Conservation (phyloP, 106 monocot species). For the Apostasia ramifera region DNA sequence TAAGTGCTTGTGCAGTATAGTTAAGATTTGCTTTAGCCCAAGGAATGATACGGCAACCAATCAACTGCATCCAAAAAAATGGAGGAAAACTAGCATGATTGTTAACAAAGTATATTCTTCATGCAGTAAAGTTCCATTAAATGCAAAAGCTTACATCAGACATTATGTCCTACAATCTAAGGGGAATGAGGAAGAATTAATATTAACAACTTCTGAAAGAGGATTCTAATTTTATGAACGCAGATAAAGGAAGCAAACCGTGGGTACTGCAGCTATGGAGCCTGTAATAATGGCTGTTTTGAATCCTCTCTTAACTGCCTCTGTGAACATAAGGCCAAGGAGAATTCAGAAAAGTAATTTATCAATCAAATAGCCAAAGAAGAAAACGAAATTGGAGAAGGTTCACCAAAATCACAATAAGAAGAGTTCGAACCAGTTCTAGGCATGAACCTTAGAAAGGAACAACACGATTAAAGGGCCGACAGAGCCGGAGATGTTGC, state of each 20-base stretch:
- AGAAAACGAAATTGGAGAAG: too few relatives aligned
- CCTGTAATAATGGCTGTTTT: constrained; percentile 36
- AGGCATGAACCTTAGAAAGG: too few relatives aligned
- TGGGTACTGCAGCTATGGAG: constrained; percentile 42
- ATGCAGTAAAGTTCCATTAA: not conserved
- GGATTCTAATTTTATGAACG: not conserved
- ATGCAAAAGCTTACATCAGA: not conserved
- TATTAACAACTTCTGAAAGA: not conserved
- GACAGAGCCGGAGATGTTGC: too few relatives aligned
- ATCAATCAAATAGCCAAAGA: too few relatives aligned
- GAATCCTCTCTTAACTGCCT: constrained; percentile 35
- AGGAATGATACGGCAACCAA: constrained; percentile 59
- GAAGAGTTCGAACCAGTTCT: too few relatives aligned
- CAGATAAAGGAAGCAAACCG: constrained; percentile 25
- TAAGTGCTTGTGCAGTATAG: constrained; percentile 67
- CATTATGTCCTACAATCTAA: not conserved
- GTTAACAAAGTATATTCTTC: not conserved
- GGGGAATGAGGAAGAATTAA: not conserved
- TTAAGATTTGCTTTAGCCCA: constrained; percentile 89
- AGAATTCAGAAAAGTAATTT: not conserved
- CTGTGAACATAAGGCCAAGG: constrained; percentile 18
- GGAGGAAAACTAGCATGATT: not conserved
- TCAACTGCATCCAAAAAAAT: constrained; percentile 25
- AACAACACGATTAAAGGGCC: too few relatives aligned
- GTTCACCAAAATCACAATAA: too few relatives aligned